Base-by-base conservation (phyloP, 352 stramenopile genomes). In the Globisporangium apiculatum region DNA sequence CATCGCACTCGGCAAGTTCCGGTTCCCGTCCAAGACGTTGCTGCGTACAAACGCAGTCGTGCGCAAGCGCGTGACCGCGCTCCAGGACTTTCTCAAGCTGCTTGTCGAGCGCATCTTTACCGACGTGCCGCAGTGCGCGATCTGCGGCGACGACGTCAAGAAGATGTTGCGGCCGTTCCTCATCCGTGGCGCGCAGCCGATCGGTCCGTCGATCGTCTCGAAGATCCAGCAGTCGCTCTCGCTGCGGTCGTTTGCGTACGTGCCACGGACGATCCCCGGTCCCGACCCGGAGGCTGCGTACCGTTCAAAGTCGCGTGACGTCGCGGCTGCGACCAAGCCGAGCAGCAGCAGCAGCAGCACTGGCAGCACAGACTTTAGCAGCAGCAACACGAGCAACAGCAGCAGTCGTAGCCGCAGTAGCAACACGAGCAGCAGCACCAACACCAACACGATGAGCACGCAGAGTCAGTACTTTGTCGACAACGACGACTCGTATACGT, bases 211-310 rank as follows among this genome's bases (percentile, higher is more conserved):
- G 45, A 89, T 84, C 51, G 48, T 83, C 12, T 61, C 71, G 42
- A 87, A 88, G 69, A 91, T 91, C 52, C 75, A 88, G 51, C 75
- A 82, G 66, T 86, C 81, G 53, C 68, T 91, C 36, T 88, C 79
- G 54, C 62, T 91, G 12, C 68, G 73, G 35, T 89, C 79, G 55
- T 89, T 81, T 51, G 79, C 75, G 5, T 61, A 76, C 49, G 69
- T 87, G 48, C 67, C 79, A 52, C 66, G 62, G 58, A 68, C 66
- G 48, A 73, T 79, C 58, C 66, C 15, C 40, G 64, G 18, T 0
- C 56, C 57, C 10, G 51, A 6, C 17, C 7, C 40, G 40, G 40
- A 8, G 7, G 40, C 7, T 43, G 40, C 40, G 40, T 45, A 51
- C 48, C 54, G 37, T 14, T 45, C 12, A 42, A 46, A 56, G 53